Evolutionary conservation across 2,329 filamentous ascomycete genomes (phyloP).

Genomic region (Ophiosphaerella herpotricha): DNA sequence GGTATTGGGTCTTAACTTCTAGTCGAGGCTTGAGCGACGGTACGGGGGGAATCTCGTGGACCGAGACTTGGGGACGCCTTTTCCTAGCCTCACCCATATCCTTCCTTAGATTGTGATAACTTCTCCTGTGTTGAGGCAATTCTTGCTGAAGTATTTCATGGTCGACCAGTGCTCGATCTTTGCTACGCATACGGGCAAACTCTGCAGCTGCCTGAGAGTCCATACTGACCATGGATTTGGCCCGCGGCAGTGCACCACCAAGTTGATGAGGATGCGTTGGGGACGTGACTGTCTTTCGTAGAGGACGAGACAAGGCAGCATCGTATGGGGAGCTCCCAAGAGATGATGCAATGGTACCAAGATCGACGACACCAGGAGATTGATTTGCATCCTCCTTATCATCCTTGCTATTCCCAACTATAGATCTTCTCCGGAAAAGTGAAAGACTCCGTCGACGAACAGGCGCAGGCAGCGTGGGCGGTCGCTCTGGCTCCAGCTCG

Average conservation of each 20-base stretch:
- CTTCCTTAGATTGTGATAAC: slow-evolving; percentile 32
- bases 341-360: slow-evolving; percentile 48
- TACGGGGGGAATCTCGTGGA: slow-evolving; percentile 30
- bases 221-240: slow-evolving; percentile 42
- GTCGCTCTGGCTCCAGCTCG: slow-evolving; percentile 28
- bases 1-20: slow-evolving; percentile 6
- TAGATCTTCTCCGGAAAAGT: slow-evolving; percentile 36
- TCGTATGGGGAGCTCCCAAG: slow-evolving; percentile 53
- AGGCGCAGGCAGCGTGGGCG: slow-evolving; percentile 27
- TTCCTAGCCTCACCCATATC: slow-evolving; percentile 30
- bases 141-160: slow-evolving; percentile 25
- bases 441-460: slow-evolving; percentile 34
- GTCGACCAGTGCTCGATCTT: slow-evolving; percentile 30
- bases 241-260: slow-evolving; percentile 30
- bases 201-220: slow-evolving; percentile 41
- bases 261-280: slow-evolving; percentile 45
- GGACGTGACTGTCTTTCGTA: slow-evolving; percentile 20
- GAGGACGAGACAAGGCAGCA: slow-evolving; percentile 37
- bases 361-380: slow-evolving; percentile 40
- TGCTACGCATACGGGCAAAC: slow-evolving; percentile 43
- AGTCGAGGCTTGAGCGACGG: slow-evolving; percentile 18
- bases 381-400: slow-evolving; percentile 17
- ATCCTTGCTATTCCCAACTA: slow-evolving; percentile 26
- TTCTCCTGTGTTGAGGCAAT: slow-evolving; percentile 22
- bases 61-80: slow-evolving; percentile 19